Evolutionary conservation across 305 asterid genomes (phyloP).

Genomic region (Caryopteris hybrid): DNA sequence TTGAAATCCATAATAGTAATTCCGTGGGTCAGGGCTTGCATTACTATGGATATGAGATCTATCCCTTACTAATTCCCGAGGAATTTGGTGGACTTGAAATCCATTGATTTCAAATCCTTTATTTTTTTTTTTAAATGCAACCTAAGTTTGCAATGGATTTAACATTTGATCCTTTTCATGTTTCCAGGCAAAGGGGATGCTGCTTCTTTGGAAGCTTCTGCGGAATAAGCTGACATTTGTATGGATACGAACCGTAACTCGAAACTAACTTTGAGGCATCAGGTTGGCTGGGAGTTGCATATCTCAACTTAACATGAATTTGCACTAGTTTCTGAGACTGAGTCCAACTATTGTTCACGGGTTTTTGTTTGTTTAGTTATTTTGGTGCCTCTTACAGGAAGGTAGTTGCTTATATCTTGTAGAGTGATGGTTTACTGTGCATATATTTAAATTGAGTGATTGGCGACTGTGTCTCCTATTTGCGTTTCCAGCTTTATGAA

Average conservation of each 20-base stretch:
- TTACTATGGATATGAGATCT: too few relatives aligned
- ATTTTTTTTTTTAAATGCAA: too few relatives aligned
- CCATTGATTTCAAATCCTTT: too few relatives aligned
- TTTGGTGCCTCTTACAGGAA: not conserved
- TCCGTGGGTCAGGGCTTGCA: too few relatives aligned
- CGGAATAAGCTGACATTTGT: conserved; percentile 14
- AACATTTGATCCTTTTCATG: not conserved
- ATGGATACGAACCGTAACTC: conserved; percentile 6
- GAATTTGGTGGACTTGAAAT: too few relatives aligned
- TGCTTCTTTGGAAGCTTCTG: conserved; percentile 16
- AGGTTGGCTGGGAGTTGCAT: not conserved
- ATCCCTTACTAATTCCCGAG: not conserved
- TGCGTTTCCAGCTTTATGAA: not conserved
- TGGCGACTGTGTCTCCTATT: not conserved
- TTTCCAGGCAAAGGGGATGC: conserved; percentile 23
- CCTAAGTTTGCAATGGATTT: too few relatives aligned
- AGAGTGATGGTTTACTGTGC: not conserved
- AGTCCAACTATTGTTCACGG: not conserved
- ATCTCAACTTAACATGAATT: not conserved
- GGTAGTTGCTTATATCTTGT: not conserved
- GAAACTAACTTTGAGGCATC: conserved; percentile 10
- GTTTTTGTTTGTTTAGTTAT: not conserved
- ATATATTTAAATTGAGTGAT: not conserved
- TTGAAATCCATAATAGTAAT: not conserved
- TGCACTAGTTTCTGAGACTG: not conserved